Evolutionary conservation across 495 filamentous ascomycete species (phyloP), one percentile per base, ranked within the genome.

Genomic region (Rostrohypoxylon terebratum): DNA sequence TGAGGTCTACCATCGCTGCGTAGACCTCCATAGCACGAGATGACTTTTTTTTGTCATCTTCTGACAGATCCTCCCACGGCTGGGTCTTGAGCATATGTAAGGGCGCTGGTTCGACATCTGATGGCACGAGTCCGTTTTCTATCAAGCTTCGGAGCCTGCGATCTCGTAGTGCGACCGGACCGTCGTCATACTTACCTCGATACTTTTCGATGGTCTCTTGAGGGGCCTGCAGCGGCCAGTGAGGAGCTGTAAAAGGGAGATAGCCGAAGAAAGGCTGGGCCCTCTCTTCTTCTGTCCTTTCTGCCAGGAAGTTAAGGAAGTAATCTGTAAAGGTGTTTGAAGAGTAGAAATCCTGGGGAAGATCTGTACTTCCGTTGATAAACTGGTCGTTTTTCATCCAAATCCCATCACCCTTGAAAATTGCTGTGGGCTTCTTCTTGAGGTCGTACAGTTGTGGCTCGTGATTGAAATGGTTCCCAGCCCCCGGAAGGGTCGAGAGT

Each of bases 1-100:
- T 89, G 59, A 82, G 83, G 64, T 90, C 87, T 0, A 90, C 88
- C 88, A 91, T 90, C 0, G 82, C 88, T 0, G 88, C 89, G 69
- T 87, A 90, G 16, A 73, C 72, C 74, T 90, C 89, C 87, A 90
- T 90, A 0, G 84, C 83, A 5, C 83, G 83, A 11, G 80, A 76
- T 4, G 88, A 89, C 50, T 83, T 83, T 33, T 79, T 82, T 76
- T 84, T 79, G 73, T 88, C 85, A 38, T 87, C 81, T 0, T 79
- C 62, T 1, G 81, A 81, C 61, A 87, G 83, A 5, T 85, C 83
- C 1, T 79, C 78, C 87, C 88, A 90, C 3, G 81, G 77, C 42
- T 85, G 85, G 44, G 85, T 81, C 66, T 86, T 83, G 7, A 85
- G 83, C 10, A 83, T 86, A 10, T 86, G 82, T 9, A 90, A 83